A percentile compares a stretch with the other conserved stretches of the same genome.
Conservation (phyloP, 768 basidiomycete genomes). For the Pisolithus marmoratus region DNA sequence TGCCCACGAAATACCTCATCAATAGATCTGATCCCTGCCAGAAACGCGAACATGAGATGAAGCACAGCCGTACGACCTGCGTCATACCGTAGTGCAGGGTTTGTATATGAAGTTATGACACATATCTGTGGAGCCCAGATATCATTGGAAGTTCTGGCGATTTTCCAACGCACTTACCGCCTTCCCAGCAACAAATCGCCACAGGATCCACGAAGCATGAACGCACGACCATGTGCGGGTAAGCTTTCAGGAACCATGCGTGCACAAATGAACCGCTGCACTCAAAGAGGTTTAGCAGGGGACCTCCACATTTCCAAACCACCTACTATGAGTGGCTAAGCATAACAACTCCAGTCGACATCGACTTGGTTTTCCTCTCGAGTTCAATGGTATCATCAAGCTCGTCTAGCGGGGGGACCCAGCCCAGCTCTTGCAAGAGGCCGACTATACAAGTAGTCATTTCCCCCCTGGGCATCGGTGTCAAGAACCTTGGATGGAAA, state of each 20-base stretch:
- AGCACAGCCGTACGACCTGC: constrained; percentile 1
- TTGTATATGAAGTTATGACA: constrained; percentile 90
- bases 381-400: constrained; percentile 5
- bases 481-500: constrained; percentile 68
- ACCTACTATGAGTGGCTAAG: constrained; percentile 86
- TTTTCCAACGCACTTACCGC: constrained; percentile 44
- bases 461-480: constrained; percentile 61
- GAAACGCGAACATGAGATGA: constrained; percentile 4
- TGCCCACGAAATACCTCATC: constrained; percentile 83
- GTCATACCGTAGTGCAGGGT: constrained; percentile 51
- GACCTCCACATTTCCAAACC: not conserved
- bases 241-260: constrained; percentile 83
- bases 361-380: not conserved
- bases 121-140: constrained; percentile 46
- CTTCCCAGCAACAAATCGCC: constrained; percentile 92
- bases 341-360: constrained; percentile 57
- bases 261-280: constrained; percentile 74
- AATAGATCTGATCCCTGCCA: constrained; percentile 68
- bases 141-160: not conserved
- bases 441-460: constrained; percentile 51
- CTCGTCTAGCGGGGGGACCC: constrained; percentile 37
- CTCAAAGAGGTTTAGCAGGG: constrained; percentile 2
- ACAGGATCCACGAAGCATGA: constrained; percentile 92
- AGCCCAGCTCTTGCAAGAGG: constrained; percentile 58
- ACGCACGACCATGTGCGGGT: constrained; percentile 60